These are phyloP conservation scores for Kazachstania psychrophila DNA, from an alignment of 805 yeast species.

Conservation along the genomic window DNA sequence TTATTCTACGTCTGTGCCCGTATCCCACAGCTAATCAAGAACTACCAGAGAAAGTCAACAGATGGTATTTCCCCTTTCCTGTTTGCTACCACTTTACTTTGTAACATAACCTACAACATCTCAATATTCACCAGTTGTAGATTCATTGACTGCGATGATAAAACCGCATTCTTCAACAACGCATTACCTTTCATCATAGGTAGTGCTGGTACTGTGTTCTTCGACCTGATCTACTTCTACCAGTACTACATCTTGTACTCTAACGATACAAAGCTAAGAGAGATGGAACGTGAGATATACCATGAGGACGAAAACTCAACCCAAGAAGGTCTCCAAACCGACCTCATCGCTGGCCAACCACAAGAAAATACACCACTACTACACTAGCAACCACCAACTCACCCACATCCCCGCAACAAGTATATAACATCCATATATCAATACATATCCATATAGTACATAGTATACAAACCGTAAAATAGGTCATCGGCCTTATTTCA, in stretches of 20 bases:
- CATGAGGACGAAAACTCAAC: not conserved
- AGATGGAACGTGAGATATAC: conserved; percentile 17
- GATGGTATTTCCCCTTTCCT: conserved; percentile 76
- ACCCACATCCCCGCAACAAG: too few relatives aligned
- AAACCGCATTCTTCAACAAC: conserved; percentile 43
- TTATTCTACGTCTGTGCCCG: conserved; percentile 66
- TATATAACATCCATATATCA: too few relatives aligned
- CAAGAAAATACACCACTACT: too few relatives aligned
- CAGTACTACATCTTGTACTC: conserved; percentile 37
- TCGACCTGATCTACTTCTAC: conserved; percentile 63
- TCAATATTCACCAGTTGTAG: conserved; percentile 63
- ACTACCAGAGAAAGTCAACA: conserved; percentile 70
- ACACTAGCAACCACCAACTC: too few relatives aligned
- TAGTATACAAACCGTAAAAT: too few relatives aligned
- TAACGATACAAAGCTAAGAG: conserved; percentile 23
- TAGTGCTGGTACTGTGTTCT: conserved; percentile 72
- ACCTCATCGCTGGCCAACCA: too few relatives aligned
- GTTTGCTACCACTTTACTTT: conserved; percentile 68
- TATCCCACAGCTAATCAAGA: conserved; percentile 75
- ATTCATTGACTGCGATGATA: conserved; percentile 34
- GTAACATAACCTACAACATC: conserved; percentile 66
- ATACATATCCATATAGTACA: too few relatives aligned
- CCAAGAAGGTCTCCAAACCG: too few relatives aligned
- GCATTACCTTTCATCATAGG: conserved; percentile 82
- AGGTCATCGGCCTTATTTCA: too few relatives aligned